phyloP scores from a whole-genome alignment of 441 rosid species.

The Populus hybrid region DNA sequence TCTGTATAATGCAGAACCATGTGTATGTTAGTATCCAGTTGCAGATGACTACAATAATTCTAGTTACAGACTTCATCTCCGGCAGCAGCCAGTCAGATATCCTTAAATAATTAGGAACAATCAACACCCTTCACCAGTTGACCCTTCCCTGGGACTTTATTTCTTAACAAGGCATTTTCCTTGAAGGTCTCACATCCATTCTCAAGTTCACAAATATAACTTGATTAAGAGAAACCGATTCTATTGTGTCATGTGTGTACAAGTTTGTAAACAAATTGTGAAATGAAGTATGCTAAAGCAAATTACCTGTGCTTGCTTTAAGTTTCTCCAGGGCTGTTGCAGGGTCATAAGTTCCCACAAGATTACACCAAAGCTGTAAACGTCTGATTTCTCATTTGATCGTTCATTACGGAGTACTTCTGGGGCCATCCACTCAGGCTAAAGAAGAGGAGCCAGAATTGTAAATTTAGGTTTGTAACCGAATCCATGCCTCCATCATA shows the following conservation, averaged over 20 bases:
- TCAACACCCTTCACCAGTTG: background rate
- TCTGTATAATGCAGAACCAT: background rate
- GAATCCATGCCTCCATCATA: slow-evolving; percentile 1
- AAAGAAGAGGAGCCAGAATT: slow-evolving; percentile 23
- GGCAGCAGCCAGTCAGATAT: background rate
- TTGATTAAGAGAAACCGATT: background rate
- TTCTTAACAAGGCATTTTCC: too few relatives aligned
- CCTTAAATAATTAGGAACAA: background rate
- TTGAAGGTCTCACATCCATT: background rate
- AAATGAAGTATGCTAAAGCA: slow-evolving; percentile 5
- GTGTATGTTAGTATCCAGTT: background rate
- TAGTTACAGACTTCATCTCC: background rate
- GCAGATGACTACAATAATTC: background rate
- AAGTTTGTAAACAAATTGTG: background rate
- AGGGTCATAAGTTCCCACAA: slow-evolving; percentile 94
- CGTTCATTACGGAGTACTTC: slow-evolving; percentile 89
- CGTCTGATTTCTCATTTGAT: slow-evolving; percentile 89
- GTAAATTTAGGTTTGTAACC: slow-evolving; percentile 7
- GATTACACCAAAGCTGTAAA: slow-evolving; percentile 94
- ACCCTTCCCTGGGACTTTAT: background rate
- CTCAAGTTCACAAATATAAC: background rate
- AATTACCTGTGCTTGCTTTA: slow-evolving; percentile 83
- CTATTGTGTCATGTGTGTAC: background rate
- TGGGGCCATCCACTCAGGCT: slow-evolving; percentile 99
- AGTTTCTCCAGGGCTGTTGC: slow-evolving; percentile 81